Evolutionary conservation across 768 basidiomycete species (phyloP).

Genomic region (Xerocomus spinulosus): DNA sequence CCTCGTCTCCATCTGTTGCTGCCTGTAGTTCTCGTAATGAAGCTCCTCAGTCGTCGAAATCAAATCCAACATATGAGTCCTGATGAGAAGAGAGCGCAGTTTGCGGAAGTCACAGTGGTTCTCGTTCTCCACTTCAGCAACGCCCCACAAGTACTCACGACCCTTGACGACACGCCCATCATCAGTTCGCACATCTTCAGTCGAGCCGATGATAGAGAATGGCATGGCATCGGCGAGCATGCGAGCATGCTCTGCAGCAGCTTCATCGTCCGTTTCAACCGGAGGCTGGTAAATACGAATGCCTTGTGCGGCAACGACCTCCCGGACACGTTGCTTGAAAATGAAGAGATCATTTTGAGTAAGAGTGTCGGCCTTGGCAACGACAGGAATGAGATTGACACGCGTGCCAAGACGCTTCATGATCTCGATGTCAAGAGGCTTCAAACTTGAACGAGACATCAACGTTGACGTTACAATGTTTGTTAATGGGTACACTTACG

Average conservation of each 20-base stretch:
- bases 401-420: conserved; percentile 99
- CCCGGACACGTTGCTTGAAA: conserved; percentile 94
- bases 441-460: conserved; percentile 46
- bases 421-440: conserved; percentile 97
- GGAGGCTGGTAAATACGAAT: conserved; percentile 96
- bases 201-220: conserved; percentile 97
- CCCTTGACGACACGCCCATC: conserved; percentile 96
- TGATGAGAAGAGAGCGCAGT: conserved; percentile 88
- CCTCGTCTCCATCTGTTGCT: conserved; percentile 99
- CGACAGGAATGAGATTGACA: conserved; percentile 95
- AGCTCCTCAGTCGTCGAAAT: conserved; percentile 93
- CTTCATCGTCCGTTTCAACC: conserved; percentile 83
- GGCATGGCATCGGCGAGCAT: conserved; percentile 89
- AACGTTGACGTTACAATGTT: conserved; percentile 1
- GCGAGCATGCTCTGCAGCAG: conserved; percentile 83
- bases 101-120: conserved; percentile 99
- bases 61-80: conserved; percentile 98
- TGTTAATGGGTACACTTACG: conserved; percentile 50
- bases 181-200: conserved; percentile 84
- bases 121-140: conserved; percentile 99
- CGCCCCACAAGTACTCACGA: conserved; percentile 98
- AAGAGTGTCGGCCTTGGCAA: conserved; percentile 96
- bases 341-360: conserved; percentile 86
- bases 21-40: conserved; percentile 97
- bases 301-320: conserved; percentile 84